These are phyloP conservation scores for Paecilomyces dactylethromorphus DNA, from an alignment of 2,329 filamentous ascomycete genomes.

Conservation along the genomic window DNA sequence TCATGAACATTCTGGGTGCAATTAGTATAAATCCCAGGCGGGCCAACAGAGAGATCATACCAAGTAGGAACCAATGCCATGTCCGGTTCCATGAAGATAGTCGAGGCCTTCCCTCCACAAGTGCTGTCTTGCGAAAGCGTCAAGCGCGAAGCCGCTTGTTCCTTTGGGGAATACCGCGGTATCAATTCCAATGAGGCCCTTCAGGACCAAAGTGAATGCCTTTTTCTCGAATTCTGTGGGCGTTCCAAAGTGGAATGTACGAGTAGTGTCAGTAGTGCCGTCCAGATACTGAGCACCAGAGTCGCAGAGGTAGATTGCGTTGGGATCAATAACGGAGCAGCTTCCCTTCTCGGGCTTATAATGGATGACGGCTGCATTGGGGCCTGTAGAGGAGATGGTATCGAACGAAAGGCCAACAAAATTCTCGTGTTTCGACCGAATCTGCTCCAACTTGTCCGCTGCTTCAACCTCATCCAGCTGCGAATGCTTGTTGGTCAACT, in stretches of 20 bases:
- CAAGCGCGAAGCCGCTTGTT: slow-evolving; percentile 86
- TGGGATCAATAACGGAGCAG: slow-evolving; percentile 77
- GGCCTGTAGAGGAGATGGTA: slow-evolving; percentile 90
- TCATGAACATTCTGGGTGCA: slow-evolving; percentile 74
- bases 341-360: slow-evolving; percentile 81
- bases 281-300: slow-evolving; percentile 95
- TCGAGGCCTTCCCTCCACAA: slow-evolving; percentile 91
- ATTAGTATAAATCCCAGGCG: slow-evolving; percentile 10
- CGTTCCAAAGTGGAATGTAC: slow-evolving; percentile 84
- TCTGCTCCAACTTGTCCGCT: slow-evolving; percentile 79
- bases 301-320: slow-evolving; percentile 87
- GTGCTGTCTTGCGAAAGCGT: slow-evolving; percentile 80
- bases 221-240: slow-evolving; percentile 79
- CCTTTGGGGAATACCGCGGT: slow-evolving; percentile 86
- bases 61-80: slow-evolving; percentile 88
- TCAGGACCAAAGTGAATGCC: slow-evolving; percentile 88
- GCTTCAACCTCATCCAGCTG: slow-evolving; percentile 80
- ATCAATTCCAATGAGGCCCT: slow-evolving; percentile 87
- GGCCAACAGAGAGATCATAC: slow-evolving; percentile 17
- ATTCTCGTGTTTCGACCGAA: slow-evolving; percentile 54
- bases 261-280: slow-evolving; percentile 91
- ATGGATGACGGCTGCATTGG: slow-evolving; percentile 92
- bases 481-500: slow-evolving; percentile 66
- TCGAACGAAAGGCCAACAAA: slow-evolving; percentile 91
- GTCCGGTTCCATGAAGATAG: slow-evolving; percentile 92